Base-by-base conservation (phyloP, 78 protist species). In the Abeoforma whisleri region DNA sequence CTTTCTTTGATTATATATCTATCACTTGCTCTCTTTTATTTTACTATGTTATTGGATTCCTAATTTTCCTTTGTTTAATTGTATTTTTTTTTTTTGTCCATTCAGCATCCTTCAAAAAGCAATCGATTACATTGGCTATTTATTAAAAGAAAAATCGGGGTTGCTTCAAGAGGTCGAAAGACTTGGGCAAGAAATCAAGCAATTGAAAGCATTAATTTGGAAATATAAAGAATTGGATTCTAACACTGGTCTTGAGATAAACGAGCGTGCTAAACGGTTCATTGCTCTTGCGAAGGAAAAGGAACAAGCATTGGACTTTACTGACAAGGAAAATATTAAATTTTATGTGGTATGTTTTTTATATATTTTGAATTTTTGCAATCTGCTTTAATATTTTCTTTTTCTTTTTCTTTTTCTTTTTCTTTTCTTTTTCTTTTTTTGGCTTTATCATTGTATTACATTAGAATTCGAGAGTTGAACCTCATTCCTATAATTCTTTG, bases 321-420 rank as follows among this genome's bases (percentile, higher is more conserved):
- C 33, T 37, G 57, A 40, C 85, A 81, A 81, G 85, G 85, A 81
- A 30, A 81, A 37, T 37, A 81, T 81, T 72, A 81, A 81, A n/a
- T 81, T 81, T 72, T 38, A 69, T 2, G 85, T 81, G 85, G 85
- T 81, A 81, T n/a, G 85, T 77, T 39, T n/a, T n/a, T n/a, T n/a
- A n/a, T n/a, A n/a, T n/a, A n/a, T n/a, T n/a, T n/a, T n/a, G n/a
- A n/a, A n/a, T n/a, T n/a, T n/a, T n/a, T n/a, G n/a, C n/a, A n/a
- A n/a, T n/a, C n/a, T n/a, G n/a, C n/a, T n/a, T n/a, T n/a, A n/a
- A n/a, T n/a, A n/a, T n/a, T n/a, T n/a, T n/a, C n/a, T n/a, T n/a
- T n/a, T n/a, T n/a, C n/a, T n/a, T n/a, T n/a, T n/a, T n/a, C n/a
- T n/a, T n/a, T n/a, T n/a, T n/a, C n/a, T n/a, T n/a, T n/a, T n/a